These are phyloP conservation scores for Taphrina confusa DNA, from an alignment of 1,139 yeast genomes.

Conservation along the genomic window DNA sequence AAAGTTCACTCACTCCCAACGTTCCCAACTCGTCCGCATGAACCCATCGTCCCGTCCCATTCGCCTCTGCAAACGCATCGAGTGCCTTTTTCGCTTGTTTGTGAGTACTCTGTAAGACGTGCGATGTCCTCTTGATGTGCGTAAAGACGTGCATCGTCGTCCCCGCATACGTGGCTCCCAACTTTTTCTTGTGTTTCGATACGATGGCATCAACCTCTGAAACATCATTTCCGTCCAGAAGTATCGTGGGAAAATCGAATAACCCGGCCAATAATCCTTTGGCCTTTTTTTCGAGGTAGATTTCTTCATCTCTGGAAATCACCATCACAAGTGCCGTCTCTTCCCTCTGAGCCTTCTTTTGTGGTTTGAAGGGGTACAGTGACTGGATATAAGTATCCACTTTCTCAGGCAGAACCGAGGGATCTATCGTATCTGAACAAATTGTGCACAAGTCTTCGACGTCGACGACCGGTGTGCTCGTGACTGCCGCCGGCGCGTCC, in stretches of 20 bases:
- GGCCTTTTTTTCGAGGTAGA: conserved; percentile 33
- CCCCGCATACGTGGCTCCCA: background rate
- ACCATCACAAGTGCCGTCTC: conserved; percentile 31
- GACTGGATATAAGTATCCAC: conserved; percentile 26
- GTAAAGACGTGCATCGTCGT: conserved; percentile 33
- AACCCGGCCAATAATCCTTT: conserved; percentile 38
- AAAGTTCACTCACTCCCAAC: conserved; percentile 23
- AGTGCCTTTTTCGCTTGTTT: background rate
- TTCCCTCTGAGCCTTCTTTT: conserved; percentile 26
- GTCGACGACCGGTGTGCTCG: conserved; percentile 10
- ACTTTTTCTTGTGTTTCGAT: conserved; percentile 2
- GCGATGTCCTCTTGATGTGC: conserved; percentile 33
- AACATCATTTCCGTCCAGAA: conserved; percentile 7
- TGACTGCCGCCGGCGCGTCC: background rate
- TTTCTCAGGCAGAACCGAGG: conserved; percentile 3
- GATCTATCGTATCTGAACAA: conserved; percentile 11
- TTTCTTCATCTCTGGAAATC: conserved; percentile 4
- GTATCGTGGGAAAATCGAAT: conserved; percentile 36
- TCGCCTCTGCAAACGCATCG: conserved; percentile 6
- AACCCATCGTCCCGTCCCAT: conserved; percentile 21
- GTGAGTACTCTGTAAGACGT: conserved; percentile 1
- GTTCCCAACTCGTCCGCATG: background rate
- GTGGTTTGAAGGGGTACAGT: conserved; percentile 33
- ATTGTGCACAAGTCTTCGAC: conserved; percentile 26
- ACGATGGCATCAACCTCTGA: background rate